Evolutionary conservation across 1,284 basidiomycete genomes (phyloP).

Genomic region (Termitomyces sp.): DNA sequence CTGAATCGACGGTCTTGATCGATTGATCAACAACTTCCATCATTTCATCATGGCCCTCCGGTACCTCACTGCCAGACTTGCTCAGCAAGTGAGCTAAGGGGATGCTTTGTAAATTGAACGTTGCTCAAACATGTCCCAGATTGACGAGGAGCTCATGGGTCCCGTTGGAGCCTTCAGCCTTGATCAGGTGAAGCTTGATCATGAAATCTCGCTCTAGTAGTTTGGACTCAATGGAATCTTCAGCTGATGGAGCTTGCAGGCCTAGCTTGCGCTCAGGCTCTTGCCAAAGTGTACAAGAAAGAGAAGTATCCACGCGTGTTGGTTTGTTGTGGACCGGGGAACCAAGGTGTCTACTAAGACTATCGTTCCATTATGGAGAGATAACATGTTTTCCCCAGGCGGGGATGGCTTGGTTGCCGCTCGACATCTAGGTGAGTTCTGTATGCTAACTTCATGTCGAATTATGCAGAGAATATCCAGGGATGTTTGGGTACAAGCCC

Average conservation of each 20-base stretch:
- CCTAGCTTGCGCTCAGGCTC: conserved; percentile 87
- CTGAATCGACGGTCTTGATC: neutral
- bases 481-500: conserved; percentile 84
- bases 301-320: conserved; percentile 84
- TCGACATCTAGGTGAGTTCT: conserved; percentile 73
- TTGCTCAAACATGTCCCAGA: conserved; percentile 39
- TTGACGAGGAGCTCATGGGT: conserved; percentile 91
- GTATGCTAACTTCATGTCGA: neutral
- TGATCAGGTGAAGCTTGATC: conserved; percentile 60
- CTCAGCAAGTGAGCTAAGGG: conserved; percentile 61
- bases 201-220: neutral
- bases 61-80: conserved; percentile 74
- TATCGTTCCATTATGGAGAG: neutral
- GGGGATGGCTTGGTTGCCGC: conserved; percentile 98
- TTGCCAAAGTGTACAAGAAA: conserved; percentile 72
- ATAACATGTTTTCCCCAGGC: conserved; percentile 30
- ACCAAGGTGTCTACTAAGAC: conserved; percentile 55
- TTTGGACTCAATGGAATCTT: neutral
- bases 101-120: neutral
- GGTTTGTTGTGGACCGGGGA: conserved; percentile 95
- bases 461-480: conserved; percentile 31
- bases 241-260: conserved; percentile 99
- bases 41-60: conserved; percentile 53
- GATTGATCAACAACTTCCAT: conserved; percentile 1
- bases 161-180: conserved; percentile 81